phyloP scores from a whole-genome alignment of 208 protist genomes.

The Trypanosoma cruzi region DNA sequence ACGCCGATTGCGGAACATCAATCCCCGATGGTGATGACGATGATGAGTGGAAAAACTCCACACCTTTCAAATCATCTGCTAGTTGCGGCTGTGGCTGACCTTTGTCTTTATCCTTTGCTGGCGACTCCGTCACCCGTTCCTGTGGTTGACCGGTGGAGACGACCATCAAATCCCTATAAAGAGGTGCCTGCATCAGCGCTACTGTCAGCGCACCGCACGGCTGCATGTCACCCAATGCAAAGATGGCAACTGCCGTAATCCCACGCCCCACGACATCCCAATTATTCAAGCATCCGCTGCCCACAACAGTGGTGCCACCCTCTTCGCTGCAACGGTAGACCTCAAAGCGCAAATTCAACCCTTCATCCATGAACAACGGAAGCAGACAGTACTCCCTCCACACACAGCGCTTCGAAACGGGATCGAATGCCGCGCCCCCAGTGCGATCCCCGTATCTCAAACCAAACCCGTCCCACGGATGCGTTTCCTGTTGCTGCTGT shows the following conservation, averaged over 20 bases:
- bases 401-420: background rate
- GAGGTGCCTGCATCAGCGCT: background rate
- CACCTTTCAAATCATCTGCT: background rate
- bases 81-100: background rate
- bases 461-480: background rate
- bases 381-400: conserved; percentile 19
- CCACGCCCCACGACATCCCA: background rate
- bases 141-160: background rate
- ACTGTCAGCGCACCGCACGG: conserved; percentile 17
- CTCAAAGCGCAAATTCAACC: background rate
- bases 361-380: background rate
- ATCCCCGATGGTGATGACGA: background rate
- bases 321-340: background rate
- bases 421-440: background rate
- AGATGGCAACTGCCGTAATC: conserved; percentile 2
- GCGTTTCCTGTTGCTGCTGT: background rate
- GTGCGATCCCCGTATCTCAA: conserved; percentile 10
- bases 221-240: background rate
- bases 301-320: background rate
- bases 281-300: background rate
- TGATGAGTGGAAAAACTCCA: background rate
- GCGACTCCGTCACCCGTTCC: background rate
- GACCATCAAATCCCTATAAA: background rate
- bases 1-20: background rate
- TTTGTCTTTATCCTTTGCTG: background rate